Conservation (phyloP, 2,329 filamentous ascomycete species). For the Cladosporium sphaerospermum region DNA sequence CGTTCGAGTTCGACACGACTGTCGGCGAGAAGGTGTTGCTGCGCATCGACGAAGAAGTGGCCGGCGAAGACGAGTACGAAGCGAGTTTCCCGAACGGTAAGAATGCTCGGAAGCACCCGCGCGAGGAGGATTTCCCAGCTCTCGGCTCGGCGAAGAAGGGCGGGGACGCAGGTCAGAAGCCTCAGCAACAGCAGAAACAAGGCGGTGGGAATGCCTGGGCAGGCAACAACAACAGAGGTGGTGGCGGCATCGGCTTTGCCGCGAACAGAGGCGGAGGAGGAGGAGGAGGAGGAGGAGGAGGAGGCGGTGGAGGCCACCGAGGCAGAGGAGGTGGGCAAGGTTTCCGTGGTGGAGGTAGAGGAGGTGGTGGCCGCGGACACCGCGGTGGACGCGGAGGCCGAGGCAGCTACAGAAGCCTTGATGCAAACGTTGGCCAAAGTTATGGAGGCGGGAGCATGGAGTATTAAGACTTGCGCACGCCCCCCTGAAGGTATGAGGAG, state of each 20-base stretch:
- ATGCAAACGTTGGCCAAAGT: slow-evolving; percentile 34
- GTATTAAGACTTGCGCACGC: slow-evolving; percentile 19
- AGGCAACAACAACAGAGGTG: slow-evolving; percentile 44
- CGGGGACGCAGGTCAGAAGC: slow-evolving; percentile 24
- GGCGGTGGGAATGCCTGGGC: slow-evolving; percentile 34
- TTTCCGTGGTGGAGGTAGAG: slow-evolving; percentile 17
- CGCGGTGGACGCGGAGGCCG: slow-evolving; percentile 25
- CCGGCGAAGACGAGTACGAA: slow-evolving; percentile 57
- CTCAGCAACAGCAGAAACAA: slow-evolving; percentile 27
- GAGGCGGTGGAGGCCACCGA: slow-evolving; percentile 33
- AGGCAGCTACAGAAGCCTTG: slow-evolving; percentile 37
- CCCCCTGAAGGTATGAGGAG: too few species aligned
- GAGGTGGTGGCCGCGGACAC: slow-evolving; percentile 22
- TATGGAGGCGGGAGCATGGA: slow-evolving; percentile 32
- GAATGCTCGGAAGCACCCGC: slow-evolving; percentile 57
- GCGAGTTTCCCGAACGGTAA: slow-evolving; percentile 20
- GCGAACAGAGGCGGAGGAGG: slow-evolving; percentile 28
- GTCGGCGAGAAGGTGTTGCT: slow-evolving; percentile 84
- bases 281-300: slow-evolving; percentile 25
- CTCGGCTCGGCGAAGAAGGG: slow-evolving; percentile 27
- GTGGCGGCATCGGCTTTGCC: slow-evolving; percentile 19
- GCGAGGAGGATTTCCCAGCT: slow-evolving; percentile 45
- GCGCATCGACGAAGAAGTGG: slow-evolving; percentile 68
- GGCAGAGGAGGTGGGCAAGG: slow-evolving; percentile 39
- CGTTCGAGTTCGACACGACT: slow-evolving; percentile 71